These are phyloP conservation scores for Leccinum subrobustum DNA, from an alignment of 1,284 basidiomycete genomes.

Conservation along the genomic window DNA sequence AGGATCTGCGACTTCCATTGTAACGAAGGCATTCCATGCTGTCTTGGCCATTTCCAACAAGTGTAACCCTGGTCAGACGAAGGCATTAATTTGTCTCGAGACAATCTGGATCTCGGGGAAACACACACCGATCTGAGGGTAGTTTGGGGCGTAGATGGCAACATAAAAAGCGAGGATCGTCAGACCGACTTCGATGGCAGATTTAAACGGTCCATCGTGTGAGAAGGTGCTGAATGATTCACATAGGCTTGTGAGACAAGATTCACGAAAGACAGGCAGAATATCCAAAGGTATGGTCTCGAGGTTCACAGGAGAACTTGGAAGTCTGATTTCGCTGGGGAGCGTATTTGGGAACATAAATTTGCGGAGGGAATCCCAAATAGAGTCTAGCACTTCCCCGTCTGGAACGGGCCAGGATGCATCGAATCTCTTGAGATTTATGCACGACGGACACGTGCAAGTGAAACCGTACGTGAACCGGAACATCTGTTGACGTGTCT, in stretches of 20 bases:
- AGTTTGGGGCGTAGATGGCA: conserved; percentile 66
- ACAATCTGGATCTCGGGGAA: neutral
- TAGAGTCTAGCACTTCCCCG: conserved; percentile 18
- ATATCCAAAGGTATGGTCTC: conserved; percentile 41
- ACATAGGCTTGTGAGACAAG: conserved; percentile 57
- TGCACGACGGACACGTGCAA: conserved; percentile 60
- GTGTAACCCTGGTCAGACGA: conserved; percentile 58
- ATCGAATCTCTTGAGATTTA: conserved; percentile 39
- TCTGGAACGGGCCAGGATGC: conserved; percentile 15
- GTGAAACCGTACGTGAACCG: conserved; percentile 63
- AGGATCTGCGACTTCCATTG: conserved; percentile 11
- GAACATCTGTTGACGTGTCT: conserved; percentile 58
- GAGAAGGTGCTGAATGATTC: conserved; percentile 63
- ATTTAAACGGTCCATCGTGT: conserved; percentile 56
- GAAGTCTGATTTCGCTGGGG: conserved; percentile 17
- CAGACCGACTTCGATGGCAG: conserved; percentile 54
- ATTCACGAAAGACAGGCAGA: conserved; percentile 49
- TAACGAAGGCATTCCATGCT: conserved; percentile 59
- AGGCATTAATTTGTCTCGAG: neutral
- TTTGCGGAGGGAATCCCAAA: conserved; percentile 39
- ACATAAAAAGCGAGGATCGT: conserved; percentile 63
- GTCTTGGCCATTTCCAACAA: conserved; percentile 73
- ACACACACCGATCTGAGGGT: conserved; percentile 71
- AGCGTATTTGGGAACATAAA: conserved; percentile 36
- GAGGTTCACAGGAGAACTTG: conserved; percentile 28